A percentile compares a stretch with the other conserved stretches of the same genome.
These are phyloP conservation scores for Pterula multifida DNA, from an alignment of 1,284 basidiomycete genomes.

Conservation along the genomic window DNA sequence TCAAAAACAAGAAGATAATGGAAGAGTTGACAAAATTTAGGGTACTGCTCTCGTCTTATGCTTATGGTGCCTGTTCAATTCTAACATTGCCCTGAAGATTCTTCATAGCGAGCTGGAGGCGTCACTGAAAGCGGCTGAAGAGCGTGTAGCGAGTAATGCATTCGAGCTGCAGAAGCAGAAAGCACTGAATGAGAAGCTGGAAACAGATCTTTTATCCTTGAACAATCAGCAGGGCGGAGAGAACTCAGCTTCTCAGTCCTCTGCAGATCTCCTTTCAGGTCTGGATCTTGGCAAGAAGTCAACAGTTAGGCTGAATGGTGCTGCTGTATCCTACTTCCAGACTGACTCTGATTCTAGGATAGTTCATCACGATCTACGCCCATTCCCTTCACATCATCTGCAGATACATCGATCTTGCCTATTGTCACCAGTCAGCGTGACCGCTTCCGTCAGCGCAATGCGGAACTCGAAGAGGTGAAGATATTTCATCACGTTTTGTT, in stretches of 20 bases:
- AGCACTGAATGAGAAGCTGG: slow-evolving; percentile 77
- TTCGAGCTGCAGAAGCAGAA: slow-evolving; percentile 70
- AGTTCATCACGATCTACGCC: slow-evolving; percentile 38
- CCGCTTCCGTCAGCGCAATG: slow-evolving; percentile 89
- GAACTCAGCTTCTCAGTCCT: slow-evolving; percentile 15
- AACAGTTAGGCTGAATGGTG: neutral
- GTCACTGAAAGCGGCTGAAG: slow-evolving; percentile 46
- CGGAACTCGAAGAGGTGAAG: slow-evolving; percentile 86
- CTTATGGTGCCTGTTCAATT: slow-evolving; percentile 1
- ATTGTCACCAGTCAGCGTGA: slow-evolving; percentile 97
- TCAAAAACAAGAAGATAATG: slow-evolving; percentile 89
- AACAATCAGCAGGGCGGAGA: slow-evolving; percentile 47
- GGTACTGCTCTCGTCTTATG: too few relatives aligned
- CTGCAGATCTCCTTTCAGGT: slow-evolving; percentile 49
- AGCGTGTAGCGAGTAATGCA: slow-evolving; percentile 46
- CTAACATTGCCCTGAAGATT: slow-evolving; percentile 35
- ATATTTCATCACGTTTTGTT: slow-evolving; percentile 1
- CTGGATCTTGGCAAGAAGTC: slow-evolving; percentile 59
- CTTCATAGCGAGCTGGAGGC: slow-evolving; percentile 71
- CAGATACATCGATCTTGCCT: slow-evolving; percentile 85
- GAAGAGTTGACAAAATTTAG: slow-evolving; percentile 90
- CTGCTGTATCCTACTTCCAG: neutral
- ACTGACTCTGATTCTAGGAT: slow-evolving; percentile 21
- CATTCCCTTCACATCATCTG: slow-evolving; percentile 59
- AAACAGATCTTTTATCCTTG: slow-evolving; percentile 80